Evolutionary conservation across 1,284 basidiomycete genomes (phyloP), one percentile per base, ranked within the genome.

Genomic region (Pisolithus thermaeus): DNA sequence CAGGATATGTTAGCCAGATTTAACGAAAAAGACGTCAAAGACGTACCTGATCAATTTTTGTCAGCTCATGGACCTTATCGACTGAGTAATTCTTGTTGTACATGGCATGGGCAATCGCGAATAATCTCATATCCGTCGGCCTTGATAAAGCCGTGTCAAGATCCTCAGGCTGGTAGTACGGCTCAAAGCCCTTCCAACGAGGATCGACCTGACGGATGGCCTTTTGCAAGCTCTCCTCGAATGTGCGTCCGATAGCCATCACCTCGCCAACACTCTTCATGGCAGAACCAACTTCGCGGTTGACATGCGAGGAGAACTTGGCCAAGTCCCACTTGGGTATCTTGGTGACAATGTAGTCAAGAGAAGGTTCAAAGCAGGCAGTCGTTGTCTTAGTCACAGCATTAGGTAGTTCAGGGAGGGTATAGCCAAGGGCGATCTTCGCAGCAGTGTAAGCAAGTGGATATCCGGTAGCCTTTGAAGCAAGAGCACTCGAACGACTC

Each of bases 241-340:
- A 99, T 1, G 97, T 99, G 60, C 97, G 89, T 45, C 97, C 97
- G 60, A 99, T 98, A 58, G 96, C 96, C 97, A 99, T 99, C 63
- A 99, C 96, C 71, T 99, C 97, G 56, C 97, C 97, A 53, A 99
- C 97, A 23, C 92, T 95, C 74, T 99, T 99, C 97, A 99, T 99
- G 25, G 93, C 84, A 3, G 95, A 98, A 36, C 97, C 96, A 49
- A 99, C 86, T 66, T 94, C 87, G 54, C 96, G 88, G 69, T 97
- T 89, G 54, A 99, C 97, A 66, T 97, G 94, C 2, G 77, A 73
- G 18, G 85, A 87, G 79, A 99, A 98, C 74, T 99, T 99, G 60
- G 94, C 93, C 56, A 99, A 76, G 73, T 99, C 97, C 95, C 97
- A 99, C 73, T 98, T 98, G 60, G 97, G 97, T 61, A 99, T 99